Evolutionary conservation across 306 rosid genomes (phyloP), one percentile per base, ranked within the genome.

Genomic region (Boehmeria nivea): DNA sequence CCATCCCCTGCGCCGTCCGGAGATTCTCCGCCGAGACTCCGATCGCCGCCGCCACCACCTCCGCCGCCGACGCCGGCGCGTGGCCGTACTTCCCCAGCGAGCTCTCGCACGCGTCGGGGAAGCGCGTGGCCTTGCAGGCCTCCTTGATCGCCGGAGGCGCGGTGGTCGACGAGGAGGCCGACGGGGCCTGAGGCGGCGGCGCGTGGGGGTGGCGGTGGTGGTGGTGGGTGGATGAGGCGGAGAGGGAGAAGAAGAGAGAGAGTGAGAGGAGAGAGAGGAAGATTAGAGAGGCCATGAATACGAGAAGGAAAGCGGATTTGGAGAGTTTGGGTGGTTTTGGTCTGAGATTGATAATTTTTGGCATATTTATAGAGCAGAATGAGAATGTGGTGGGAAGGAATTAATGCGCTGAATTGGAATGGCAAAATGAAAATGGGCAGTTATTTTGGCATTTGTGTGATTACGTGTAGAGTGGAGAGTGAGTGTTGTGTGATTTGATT

Each of bases 71-170:
- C 0, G 89, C 70, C 2, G 68, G 53, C 2, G 83, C 68, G 18
- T 50, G 31, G 0, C 14, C 19, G 40, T 66, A 39, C 45, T 65
- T 43, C 45, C 79, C 0, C 4, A 91, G 66, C 17, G 93, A 63
- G 54, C 76, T 18, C 19, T 55, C 40, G 65, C 99, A 91, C 34
- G 37, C 61, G 24, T 67, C 72, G 0, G 89, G 85, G 70, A 83
- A 91, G 40, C 89, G 93, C 3, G 99, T 87, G 51, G 95, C 95
- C 3, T 57, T 59, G 73, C 99, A 91, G 60, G 84, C 87, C 9
- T 22, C 60, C 3, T 57, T 73, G 15, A 9, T 54, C 2, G 64
- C 3, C 17, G 38, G 40, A 6, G 43, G 46, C 43, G 12, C 16
- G 3, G 14, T 11, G 3, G 49, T 12, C 3, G 19, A 12, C 2